Conservation (phyloP, 176 grass and related monocot genomes). For the Zizania latifolia region DNA sequence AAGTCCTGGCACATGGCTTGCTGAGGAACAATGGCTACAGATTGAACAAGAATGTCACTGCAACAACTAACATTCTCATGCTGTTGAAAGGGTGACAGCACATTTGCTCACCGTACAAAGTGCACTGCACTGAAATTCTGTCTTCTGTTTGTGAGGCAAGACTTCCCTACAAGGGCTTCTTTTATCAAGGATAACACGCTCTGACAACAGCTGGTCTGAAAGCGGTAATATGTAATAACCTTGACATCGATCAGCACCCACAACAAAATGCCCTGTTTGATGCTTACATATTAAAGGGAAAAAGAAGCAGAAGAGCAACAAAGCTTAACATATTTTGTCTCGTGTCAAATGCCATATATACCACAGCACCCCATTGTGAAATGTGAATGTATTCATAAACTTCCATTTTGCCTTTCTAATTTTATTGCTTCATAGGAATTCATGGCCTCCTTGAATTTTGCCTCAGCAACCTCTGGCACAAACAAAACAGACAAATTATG, state of each 20-base stretch:
- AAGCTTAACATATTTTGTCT: not conserved
- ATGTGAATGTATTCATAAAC: conserved; percentile 25
- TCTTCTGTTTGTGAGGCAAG: not conserved
- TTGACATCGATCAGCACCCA: not conserved
- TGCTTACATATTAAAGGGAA: not conserved
- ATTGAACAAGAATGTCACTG: not conserved
- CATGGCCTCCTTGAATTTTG: conserved; percentile 89
- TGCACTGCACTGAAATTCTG: not conserved
- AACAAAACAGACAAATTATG: conserved; percentile 2
- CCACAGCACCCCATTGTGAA: not conserved
- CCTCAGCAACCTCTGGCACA: conserved; percentile 57
- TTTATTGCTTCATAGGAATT: conserved; percentile 81
- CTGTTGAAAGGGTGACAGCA: not conserved
- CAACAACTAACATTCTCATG: not conserved
- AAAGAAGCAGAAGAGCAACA: not conserved
- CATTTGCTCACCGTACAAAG: not conserved
- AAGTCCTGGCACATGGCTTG: not conserved
- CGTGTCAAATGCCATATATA: conserved; percentile 10
- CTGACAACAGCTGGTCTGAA: not conserved
- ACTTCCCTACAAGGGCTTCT: not conserved
- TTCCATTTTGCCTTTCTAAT: conserved; percentile 45
- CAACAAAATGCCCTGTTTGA: not conserved
- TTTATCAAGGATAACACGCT: conserved; percentile 9
- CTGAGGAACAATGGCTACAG: not conserved
- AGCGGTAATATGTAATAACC: not conserved